Evolutionary conservation across 768 basidiomycete species (phyloP), one percentile per base, ranked within the genome.

Genomic region (Phylloporus sp.): DNA sequence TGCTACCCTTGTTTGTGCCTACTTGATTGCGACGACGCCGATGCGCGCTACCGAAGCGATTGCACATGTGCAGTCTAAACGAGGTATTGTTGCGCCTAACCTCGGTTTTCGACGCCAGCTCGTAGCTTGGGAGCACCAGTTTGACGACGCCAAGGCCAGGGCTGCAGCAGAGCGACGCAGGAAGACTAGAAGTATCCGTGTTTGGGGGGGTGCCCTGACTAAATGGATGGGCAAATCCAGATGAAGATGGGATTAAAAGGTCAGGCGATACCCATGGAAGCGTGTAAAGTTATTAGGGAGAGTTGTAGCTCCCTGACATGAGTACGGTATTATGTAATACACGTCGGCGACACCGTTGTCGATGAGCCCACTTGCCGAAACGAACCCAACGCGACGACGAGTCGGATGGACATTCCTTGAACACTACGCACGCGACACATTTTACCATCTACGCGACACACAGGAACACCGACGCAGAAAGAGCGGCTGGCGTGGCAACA

Each of bases 1-100:
- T 38, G 78, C 88, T 1, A 88, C 86, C 5, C 78, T 89, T 24
- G 81, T 90, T 4, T 83, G 84, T 55, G 89, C 86, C 47, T 91
- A 88, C 68, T 71, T 86, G 38, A 68, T 84, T 18, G 76, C 76
- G 7, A 69, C 73, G 16, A 76, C 72, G 24, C 69, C 72, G 16
- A 82, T 86, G 80, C 64, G 66, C 5, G 73, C 80, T 11, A 47
- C 58, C 23, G 78, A 85, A 50, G 77, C 85, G 9, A 75, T 88
- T 57, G 72, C 67, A 24, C 78, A 78, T 51, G 78, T 81, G 29
- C 76, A 76, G 56, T 67, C 75, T 32, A 77, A 79, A 44, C 84
- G 88, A 18, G 69, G 73, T 20, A 79, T 89, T 44, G 79, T 82
- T 13, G 73, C 71, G 45, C 88, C 88, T 0, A 91, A 89, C 60